Evolutionary conservation across 306 rosid species (phyloP), one percentile per base, ranked within the genome.

Genomic region (Dryas drummondii): DNA sequence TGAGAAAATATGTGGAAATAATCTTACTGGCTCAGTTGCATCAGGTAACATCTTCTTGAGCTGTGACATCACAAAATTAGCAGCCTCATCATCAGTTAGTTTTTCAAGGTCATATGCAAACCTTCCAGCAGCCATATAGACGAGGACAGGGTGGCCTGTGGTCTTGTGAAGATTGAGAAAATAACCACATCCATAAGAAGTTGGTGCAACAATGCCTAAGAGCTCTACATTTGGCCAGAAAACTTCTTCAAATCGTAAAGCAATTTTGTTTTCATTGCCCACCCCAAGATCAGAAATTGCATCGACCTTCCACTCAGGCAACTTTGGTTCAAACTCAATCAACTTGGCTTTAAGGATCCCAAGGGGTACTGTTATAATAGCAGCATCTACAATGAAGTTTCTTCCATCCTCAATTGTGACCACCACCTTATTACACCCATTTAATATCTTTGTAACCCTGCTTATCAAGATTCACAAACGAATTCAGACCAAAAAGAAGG

Each of bases 81-180:
- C 89, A 27, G 86, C 85, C 8, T 72, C 42, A 63, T 83, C 89
- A 15, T 88, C 81, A 44, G 89, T 75, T 57, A 75, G 84, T 70
- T 84, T 78, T 79, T 90, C 96, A 16, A 90, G 84, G 81, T 88
- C 96, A 61, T 82, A 83, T 32, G 96, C 96, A 62, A 86, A 88
- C 86, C 93, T 84, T 58, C 96, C 96, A 47, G 96, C 92, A 9
- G 86, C 92, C 96, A 90, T 90, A 69, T 88, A 90, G 72, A 90
- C 91, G 40, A 90, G 96, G 73, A 90, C 72, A 4, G 93, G 96
- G 78, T 88, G 83, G 61, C 93, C 91, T 10, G 93, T 90, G 61
- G 93, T 90, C 84, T 90, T 90, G 63, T 90, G 93, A 82, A 90
- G 96, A 80, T 90, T 90, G 71, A 90, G 92, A 78, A 90, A 90